phyloP scores from a whole-genome alignment of 192 early-diverging fungal genomes.

The Nowakowskiella sp. region DNA sequence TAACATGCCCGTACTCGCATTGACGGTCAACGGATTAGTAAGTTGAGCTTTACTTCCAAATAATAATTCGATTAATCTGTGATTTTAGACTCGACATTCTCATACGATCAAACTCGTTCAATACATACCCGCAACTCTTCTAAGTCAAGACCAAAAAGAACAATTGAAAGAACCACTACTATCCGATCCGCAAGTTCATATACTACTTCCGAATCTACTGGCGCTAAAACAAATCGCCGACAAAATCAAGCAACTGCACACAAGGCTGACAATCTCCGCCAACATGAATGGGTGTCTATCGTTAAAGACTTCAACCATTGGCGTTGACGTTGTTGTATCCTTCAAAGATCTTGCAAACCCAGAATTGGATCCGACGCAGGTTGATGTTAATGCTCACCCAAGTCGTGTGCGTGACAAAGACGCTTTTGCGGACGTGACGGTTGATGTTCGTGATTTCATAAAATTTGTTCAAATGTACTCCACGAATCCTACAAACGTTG shows the following conservation, averaged over 20 bases:
- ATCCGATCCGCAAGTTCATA: constrained; percentile 49
- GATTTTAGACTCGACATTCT: constrained; percentile 32
- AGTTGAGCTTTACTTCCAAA: constrained; percentile 8
- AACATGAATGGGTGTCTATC: constrained; percentile 62
- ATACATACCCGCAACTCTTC: constrained; percentile 52
- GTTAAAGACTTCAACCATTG: constrained; percentile 49
- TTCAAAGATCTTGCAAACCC: constrained; percentile 56
- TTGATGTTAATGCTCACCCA: constrained; percentile 15
- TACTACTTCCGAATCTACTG: constrained; percentile 67
- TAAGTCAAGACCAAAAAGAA: constrained; percentile 42
- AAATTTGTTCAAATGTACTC: constrained; percentile 70
- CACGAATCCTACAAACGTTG: constrained; percentile 66
- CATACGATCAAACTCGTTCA: constrained; percentile 36
- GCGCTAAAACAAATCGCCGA: constrained; percentile 57
- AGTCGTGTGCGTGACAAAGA: constrained; percentile 17
- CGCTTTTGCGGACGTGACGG: constrained; percentile 55
- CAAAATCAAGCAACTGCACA: constrained; percentile 53
- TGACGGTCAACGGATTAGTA: constrained; percentile 36
- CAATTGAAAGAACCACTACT: constrained; percentile 55
- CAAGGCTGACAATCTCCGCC: constrained; percentile 56
- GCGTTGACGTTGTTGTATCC: constrained; percentile 49
- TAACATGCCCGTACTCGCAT: constrained; percentile 39
- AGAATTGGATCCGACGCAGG: constrained; percentile 33
- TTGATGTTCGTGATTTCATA: constrained; percentile 67
- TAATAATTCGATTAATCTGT: not conserved